These are phyloP conservation scores for Rhodofomes roseus DNA, from an alignment of 1,284 basidiomycete genomes.

Conservation along the genomic window DNA sequence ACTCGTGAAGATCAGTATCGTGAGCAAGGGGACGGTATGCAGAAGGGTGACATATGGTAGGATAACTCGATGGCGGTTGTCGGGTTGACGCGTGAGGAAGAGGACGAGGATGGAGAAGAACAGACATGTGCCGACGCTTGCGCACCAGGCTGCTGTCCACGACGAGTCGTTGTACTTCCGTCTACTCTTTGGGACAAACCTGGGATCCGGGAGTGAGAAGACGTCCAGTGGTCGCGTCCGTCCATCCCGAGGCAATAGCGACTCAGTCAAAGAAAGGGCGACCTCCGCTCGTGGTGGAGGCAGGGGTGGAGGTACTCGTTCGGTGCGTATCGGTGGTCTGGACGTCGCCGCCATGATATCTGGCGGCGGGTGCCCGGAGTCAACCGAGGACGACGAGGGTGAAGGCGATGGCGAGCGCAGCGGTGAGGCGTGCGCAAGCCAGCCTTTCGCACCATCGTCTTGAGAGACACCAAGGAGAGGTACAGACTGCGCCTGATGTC, in stretches of 20 bases:
- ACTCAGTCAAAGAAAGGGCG: slow-evolving; percentile 67
- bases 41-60: slow-evolving; percentile 74
- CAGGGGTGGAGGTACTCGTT: slow-evolving; percentile 21
- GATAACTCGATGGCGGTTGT: slow-evolving; percentile 31
- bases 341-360: slow-evolving; percentile 27
- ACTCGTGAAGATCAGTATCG: slow-evolving; percentile 72
- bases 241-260: slow-evolving; percentile 67
- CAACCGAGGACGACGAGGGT: slow-evolving; percentile 43
- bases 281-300: slow-evolving; percentile 35
- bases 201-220: slow-evolving; percentile 72
- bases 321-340: slow-evolving; percentile 23
- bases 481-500: slow-evolving; percentile 43
- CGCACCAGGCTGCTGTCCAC: slow-evolving; percentile 69
- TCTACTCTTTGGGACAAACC: slow-evolving; percentile 53
- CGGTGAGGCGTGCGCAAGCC: slow-evolving; percentile 64
- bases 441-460: slow-evolving; percentile 47
- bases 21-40: slow-evolving; percentile 82
- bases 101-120: slow-evolving; percentile 62
- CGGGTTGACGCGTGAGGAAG: slow-evolving; percentile 44
- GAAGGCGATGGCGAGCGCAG: slow-evolving; percentile 47
- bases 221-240: slow-evolving; percentile 56
- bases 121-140: slow-evolving; percentile 53
- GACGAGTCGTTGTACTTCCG: slow-evolving; percentile 67
- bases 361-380: slow-evolving; percentile 40
- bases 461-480: slow-evolving; percentile 44